These are phyloP conservation scores for Aspergillus nanangensis DNA, from an alignment of 495 filamentous ascomycete genomes.

Conservation along the genomic window DNA sequence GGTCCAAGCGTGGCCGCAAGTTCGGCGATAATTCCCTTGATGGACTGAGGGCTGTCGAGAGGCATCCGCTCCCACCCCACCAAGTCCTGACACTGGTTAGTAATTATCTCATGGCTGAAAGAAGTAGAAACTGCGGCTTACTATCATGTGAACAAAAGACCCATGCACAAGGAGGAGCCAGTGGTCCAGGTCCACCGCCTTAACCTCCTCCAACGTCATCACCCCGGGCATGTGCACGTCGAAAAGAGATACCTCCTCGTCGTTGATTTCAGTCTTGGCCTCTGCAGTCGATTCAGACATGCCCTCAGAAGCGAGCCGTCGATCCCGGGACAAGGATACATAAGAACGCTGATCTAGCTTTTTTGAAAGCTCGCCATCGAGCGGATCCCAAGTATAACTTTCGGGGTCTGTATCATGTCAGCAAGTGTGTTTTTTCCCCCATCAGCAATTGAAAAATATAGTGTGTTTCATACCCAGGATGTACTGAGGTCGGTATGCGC, in stretches of 20 bases:
- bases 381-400: constrained; percentile 65
- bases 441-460: too few relatives aligned
- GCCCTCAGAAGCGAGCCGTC: constrained; percentile 14
- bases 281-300: too few relatives aligned
- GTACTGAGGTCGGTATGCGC: constrained; percentile 75
- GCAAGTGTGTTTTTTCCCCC: background rate
- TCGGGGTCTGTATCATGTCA: constrained; percentile 56
- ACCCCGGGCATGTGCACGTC: constrained; percentile 72
- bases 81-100: constrained; percentile 44
- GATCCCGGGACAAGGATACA: constrained; percentile 59
- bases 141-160: constrained; percentile 40
- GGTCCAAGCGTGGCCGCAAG: constrained; percentile 73
- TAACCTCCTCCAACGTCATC: constrained; percentile 59
- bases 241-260: constrained; percentile 57
- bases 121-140: constrained; percentile 18
- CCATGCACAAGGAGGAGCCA: constrained; percentile 44
- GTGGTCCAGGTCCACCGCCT: constrained; percentile 56
- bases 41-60: constrained; percentile 42
- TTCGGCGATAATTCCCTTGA: constrained; percentile 70
- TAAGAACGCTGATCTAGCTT: constrained; percentile 65
- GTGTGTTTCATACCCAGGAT: constrained; percentile 65
- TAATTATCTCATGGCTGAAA: background rate
- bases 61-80: constrained; percentile 61
- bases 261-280: constrained; percentile 30
- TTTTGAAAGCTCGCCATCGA: constrained; percentile 61